phyloP scores from a whole-genome alignment of 1,284 basidiomycete genomes.

The Ustilago curta region DNA sequence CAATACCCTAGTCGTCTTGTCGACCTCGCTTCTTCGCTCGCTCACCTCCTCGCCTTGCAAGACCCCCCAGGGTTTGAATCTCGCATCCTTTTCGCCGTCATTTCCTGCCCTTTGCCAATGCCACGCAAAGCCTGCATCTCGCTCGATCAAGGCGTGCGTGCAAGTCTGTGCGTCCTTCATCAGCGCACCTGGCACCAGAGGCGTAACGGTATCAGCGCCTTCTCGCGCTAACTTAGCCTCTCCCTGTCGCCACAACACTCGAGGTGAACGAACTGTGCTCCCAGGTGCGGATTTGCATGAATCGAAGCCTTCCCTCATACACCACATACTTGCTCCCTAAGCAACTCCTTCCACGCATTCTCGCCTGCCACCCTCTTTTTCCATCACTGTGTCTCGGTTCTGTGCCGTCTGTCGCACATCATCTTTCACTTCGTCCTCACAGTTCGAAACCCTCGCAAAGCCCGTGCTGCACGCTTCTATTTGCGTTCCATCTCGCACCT shows the following conservation, averaged over 20 bases:
- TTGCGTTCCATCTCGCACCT: background rate
- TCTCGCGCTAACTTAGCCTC: background rate
- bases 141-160: too few relatives aligned
- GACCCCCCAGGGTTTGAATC: too few relatives aligned
- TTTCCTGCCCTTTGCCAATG: too few relatives aligned
- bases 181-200: background rate
- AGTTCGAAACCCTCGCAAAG: background rate
- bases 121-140: too few relatives aligned
- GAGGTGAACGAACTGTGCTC: background rate
- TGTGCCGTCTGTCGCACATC: background rate
- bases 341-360: background rate
- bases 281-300: constrained; percentile 5
- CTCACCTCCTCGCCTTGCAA: too few relatives aligned
- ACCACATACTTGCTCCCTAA: background rate
- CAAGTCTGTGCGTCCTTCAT: background rate
- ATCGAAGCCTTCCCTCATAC: background rate
- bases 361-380: background rate
- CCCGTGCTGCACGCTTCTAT: constrained; percentile 3
- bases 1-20: too few relatives aligned
- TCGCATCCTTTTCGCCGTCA: too few relatives aligned
- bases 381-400: background rate
- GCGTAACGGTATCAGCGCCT: background rate
- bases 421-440: too few relatives aligned
- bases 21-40: too few relatives aligned
- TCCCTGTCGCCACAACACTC: background rate